A percentile compares a stretch with the other conserved stretches of the same genome.
These are phyloP conservation scores for Backusella westeae DNA, from an alignment of 192 early-diverging fungal genomes.

Conservation along the genomic window DNA sequence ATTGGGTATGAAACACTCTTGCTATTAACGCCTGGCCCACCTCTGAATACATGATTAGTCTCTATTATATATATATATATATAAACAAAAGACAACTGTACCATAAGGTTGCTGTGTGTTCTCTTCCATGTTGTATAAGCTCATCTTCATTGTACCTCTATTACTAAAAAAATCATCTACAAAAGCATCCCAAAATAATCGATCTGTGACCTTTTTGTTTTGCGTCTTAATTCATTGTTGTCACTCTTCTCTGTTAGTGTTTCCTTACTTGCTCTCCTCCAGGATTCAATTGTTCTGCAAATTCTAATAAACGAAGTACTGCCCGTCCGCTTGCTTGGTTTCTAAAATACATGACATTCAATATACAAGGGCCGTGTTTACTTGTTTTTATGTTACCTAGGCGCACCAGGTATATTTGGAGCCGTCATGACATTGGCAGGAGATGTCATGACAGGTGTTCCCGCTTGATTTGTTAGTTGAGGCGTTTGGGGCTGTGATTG, in stretches of 20 bases:
- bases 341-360: slow-evolving; percentile 1
- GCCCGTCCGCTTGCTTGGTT: slow-evolving; percentile 22
- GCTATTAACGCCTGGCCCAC: slow-evolving; percentile 13
- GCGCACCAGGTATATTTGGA: slow-evolving; percentile 1
- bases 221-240: background rate
- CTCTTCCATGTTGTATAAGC: slow-evolving; percentile 9
- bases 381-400: background rate
- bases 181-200: slow-evolving; percentile 26
- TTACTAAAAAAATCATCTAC: slow-evolving; percentile 22
- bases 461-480: background rate
- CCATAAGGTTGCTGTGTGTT: background rate
- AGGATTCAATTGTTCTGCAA: slow-evolving; percentile 27
- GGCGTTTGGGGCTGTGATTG: background rate
- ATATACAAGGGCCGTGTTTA: background rate
- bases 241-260: no score
- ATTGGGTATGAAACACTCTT: slow-evolving; percentile 26
- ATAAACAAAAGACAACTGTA: background rate
- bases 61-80: background rate
- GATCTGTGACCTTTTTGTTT: slow-evolving; percentile 6
- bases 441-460: background rate
- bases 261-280: slow-evolving; percentile 17
- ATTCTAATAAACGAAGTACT: slow-evolving; percentile 28
- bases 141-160: slow-evolving; percentile 16
- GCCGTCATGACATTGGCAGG: slow-evolving; percentile 7
- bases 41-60: background rate